Evolutionary conservation across 192 early-diverging fungal genomes (phyloP), one percentile per base, ranked within the genome.

Genomic region (Cladochytrium replicatum): DNA sequence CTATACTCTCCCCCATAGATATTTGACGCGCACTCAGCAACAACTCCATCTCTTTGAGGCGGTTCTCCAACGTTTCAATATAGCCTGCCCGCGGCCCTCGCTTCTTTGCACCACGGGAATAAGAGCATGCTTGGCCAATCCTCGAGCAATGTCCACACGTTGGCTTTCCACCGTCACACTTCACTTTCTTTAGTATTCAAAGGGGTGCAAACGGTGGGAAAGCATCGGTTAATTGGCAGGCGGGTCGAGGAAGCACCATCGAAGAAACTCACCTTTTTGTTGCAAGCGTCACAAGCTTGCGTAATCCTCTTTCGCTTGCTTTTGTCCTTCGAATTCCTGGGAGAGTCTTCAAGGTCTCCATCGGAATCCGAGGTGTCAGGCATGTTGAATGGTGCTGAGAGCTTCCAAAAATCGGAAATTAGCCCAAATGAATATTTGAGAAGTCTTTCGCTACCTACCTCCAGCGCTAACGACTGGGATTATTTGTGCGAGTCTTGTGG

Each of bases 211-310:
- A n/a, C n/a, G n/a, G n/a, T n/a, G n/a, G n/a, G n/a, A n/a, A n/a
- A n/a, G n/a, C n/a, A n/a, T n/a, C n/a, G n/a, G n/a, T n/a, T n/a
- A n/a, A n/a, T n/a, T n/a, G n/a, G n/a, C n/a, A n/a, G n/a, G n/a
- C n/a, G n/a, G n/a, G n/a, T n/a, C n/a, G n/a, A n/a, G n/a, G n/a
- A n/a, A n/a, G n/a, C n/a, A n/a, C n/a, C n/a, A n/a, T n/a, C n/a
- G n/a, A n/a, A n/a, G n/a, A n/a, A n/a, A n/a, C n/a, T n/a, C 4
- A 32, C 17, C 17, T 30, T 30, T 39, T 63, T 63, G 50, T 63
- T 56, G 44, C 61, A 63, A 23, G 57, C 53, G 32, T 63, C 61
- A 44, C 61, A 63, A n/a, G 61, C 61, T 47, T 63, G 56, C 9
- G 55, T 63, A 4, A 55, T 58, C 11, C 61, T 30, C 45, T 57